A percentile compares a stretch with the other conserved stretches of the same genome.
Evolutionary conservation across 441 rosid genomes (phyloP).

Genomic region (Croton setiger): DNA sequence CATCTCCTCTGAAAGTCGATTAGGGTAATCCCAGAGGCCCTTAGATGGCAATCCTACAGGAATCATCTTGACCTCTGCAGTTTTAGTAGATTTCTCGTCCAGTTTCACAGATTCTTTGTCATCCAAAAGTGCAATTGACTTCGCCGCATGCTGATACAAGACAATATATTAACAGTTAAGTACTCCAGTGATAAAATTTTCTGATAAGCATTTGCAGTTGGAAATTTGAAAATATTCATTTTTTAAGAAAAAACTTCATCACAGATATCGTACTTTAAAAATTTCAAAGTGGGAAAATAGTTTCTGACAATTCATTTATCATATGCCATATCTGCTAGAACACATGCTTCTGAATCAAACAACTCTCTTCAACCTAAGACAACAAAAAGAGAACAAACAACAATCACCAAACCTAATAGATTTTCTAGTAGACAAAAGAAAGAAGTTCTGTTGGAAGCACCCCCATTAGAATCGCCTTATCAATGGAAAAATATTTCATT

Average conservation of each 20-base stretch:
- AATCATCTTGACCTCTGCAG: slow-evolving; percentile 34
- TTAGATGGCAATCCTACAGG: slow-evolving; percentile 42
- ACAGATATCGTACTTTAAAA: not conserved
- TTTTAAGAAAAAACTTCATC: not conserved
- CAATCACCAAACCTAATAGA: not conserved
- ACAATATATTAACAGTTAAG: slow-evolving; percentile 5
- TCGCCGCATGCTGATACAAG: slow-evolving; percentile 39
- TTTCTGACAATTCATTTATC: not conserved
- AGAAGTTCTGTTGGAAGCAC: not conserved
- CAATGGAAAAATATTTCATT: not conserved
- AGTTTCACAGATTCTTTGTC: slow-evolving; percentile 30
- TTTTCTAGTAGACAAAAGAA: not conserved
- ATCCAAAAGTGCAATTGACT: slow-evolving; percentile 23
- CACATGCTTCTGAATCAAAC: not conserved
- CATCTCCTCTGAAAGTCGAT: slow-evolving; percentile 68
- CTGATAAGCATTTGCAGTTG: not conserved
- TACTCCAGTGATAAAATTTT: not conserved
- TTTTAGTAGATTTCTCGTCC: slow-evolving; percentile 25
- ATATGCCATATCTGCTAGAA: slow-evolving; percentile 2
- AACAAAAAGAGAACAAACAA: not conserved
- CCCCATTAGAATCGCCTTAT: not conserved
- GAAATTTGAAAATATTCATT: not conserved
- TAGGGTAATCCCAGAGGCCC: slow-evolving; percentile 51
- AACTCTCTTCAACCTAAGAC: not conserved
- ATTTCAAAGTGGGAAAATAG: not conserved